Conservation (phyloP, 2,329 filamentous ascomycete species). For the Colletotrichum australisinense region DNA sequence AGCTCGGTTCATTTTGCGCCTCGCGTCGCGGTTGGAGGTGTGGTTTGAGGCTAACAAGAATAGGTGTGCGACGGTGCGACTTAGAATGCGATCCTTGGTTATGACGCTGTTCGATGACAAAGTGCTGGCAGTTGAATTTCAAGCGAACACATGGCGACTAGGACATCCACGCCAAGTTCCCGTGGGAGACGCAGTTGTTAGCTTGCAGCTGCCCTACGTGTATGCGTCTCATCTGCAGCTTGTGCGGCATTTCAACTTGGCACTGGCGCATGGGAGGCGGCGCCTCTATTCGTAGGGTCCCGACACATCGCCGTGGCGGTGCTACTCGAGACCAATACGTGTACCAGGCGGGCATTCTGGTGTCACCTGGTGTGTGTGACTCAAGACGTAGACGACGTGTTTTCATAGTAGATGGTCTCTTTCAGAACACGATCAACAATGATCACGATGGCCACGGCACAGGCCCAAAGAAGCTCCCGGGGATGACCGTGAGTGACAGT, state of each 20-base stretch:
- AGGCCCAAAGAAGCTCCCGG: neutral
- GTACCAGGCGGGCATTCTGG: neutral
- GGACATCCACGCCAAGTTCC: neutral
- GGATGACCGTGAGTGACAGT: neutral
- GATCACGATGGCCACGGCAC: neutral
- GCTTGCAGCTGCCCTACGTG: conserved; percentile 32
- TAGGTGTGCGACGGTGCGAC: neutral
- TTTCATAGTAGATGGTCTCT: neutral
- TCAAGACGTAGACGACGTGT: conserved; percentile 6
- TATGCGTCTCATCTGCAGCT: conserved; percentile 32
- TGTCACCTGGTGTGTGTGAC: conserved; percentile 4
- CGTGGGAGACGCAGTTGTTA: conserved; percentile 16
- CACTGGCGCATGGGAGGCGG: conserved; percentile 15
- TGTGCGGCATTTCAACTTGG: conserved; percentile 10
- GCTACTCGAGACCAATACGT: conserved; percentile 5
- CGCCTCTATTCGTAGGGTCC: conserved; percentile 11
- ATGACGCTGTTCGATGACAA: neutral
- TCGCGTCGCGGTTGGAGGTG: conserved; percentile 10
- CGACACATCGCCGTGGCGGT: conserved; percentile 12
- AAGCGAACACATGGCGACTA: conserved; percentile 5
- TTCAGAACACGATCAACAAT: neutral
- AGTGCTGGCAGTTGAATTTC: neutral
- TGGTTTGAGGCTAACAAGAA: neutral
- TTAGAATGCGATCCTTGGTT: neutral
- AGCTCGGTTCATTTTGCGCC: neutral